These are phyloP conservation scores for Debaryomycetaceae sp. DNA, from an alignment of 1,139 yeast species.

Conservation along the genomic window DNA sequence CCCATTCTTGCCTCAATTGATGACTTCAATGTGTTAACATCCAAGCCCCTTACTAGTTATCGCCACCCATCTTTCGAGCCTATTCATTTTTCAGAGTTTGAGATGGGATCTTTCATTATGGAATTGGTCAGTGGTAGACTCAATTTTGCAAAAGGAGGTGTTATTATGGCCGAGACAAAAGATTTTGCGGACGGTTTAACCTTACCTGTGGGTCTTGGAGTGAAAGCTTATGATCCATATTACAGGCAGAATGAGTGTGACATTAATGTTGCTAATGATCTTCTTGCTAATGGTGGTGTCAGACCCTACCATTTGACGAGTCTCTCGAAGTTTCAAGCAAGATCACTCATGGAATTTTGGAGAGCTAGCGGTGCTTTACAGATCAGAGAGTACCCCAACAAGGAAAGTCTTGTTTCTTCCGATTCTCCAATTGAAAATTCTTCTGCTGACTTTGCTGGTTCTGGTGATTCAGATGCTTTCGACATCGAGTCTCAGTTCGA, in stretches of 20 bases:
- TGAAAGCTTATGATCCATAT: constrained; percentile 56
- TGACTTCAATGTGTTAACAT: constrained; percentile 64
- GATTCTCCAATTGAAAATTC: constrained; percentile 15
- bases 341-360: constrained; percentile 51
- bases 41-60: constrained; percentile 57
- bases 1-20: constrained; percentile 77
- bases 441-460: constrained; percentile 8
- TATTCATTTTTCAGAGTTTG: constrained; percentile 62
- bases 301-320: constrained; percentile 46
- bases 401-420: constrained; percentile 18
- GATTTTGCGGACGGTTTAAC: constrained; percentile 35
- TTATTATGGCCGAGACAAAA: constrained; percentile 59
- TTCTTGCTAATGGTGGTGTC: constrained; percentile 48
- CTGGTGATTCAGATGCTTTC: constrained; percentile 10
- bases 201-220: constrained; percentile 57
- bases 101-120: constrained; percentile 60
- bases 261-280: constrained; percentile 44
- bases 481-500: constrained; percentile 29
- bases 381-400: constrained; percentile 41
- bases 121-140: constrained; percentile 54
- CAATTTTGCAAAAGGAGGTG: constrained; percentile 57
- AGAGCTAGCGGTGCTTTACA: constrained; percentile 52
- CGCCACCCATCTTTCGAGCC: constrained; percentile 54
- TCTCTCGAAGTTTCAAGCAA: constrained; percentile 53
- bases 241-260: constrained; percentile 51